Evolutionary conservation across 2,329 filamentous ascomycete genomes (phyloP).

Genomic region (Aureobasidium sp.): DNA sequence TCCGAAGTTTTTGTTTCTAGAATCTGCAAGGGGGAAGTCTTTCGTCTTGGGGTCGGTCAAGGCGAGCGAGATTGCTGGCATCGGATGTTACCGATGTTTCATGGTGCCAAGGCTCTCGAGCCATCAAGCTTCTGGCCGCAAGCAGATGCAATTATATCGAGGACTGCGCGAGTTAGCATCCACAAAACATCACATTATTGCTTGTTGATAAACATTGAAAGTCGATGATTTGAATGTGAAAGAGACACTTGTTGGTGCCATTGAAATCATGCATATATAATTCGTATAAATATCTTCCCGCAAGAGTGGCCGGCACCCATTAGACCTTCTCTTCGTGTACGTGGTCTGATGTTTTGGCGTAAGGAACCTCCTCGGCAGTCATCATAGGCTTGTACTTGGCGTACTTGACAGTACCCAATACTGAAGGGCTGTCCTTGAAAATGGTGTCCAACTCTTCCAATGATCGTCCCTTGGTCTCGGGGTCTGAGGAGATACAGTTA

Average conservation of each 20-base stretch:
- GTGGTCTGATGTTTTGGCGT: slow-evolving; percentile 1
- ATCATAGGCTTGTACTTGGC: slow-evolving; percentile 13
- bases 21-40: too few relatives aligned
- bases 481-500: neutral
- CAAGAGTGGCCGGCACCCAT: neutral
- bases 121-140: too few relatives aligned
- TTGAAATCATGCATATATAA: neutral
- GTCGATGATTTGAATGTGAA: neutral
- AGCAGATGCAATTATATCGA: too few relatives aligned
- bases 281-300: neutral
- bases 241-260: neutral
- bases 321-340: slow-evolving; percentile 5
- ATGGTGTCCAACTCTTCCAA: slow-evolving; percentile 25
- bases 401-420: slow-evolving; percentile 10
- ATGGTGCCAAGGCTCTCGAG: too few relatives aligned
- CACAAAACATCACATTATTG: too few relatives aligned
- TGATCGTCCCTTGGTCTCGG: slow-evolving; percentile 23
- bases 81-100: too few relatives aligned
- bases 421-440: slow-evolving; percentile 16
- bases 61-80: too few relatives aligned
- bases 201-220: neutral
- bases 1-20: neutral
- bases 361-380: slow-evolving; percentile 1
- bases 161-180: too few relatives aligned
- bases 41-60: too few relatives aligned